Base-by-base conservation (phyloP, 352 stramenopile genomes). In the Pythium biforme region DNA sequence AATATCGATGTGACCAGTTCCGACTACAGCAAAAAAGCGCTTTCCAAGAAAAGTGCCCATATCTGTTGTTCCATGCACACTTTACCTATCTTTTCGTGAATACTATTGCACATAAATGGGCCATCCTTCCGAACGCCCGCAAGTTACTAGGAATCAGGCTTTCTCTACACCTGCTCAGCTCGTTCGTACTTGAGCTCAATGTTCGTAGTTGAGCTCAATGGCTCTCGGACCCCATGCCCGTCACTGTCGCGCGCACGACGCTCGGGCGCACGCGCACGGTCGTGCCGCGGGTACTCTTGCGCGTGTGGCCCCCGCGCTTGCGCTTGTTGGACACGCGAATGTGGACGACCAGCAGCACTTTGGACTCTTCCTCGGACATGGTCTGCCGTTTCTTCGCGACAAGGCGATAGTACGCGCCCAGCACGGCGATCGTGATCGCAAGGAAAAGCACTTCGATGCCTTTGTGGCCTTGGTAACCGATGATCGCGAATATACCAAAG, bases 291-390 rank as follows among this genome's bases (percentile, higher is more conserved):
- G 31, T 56, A 12, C 5, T 47, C 20, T 47, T 48, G 3, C 11
- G 9, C 9, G 49, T 56, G 49, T 39, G 34, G n/a, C n/a, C n/a
- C 25, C 29, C 31, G 43, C 51, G 14, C 37, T 59, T 49, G 11
- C 52, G 34, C 22, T 59, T 37, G 33, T 67, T 69, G 37, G 62
- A 64, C 15, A 29, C 22, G 14, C 33, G 29, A 39, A 72, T 59
- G 48, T 72, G 59, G 15, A 41, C 58, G 11, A 68, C 55, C 4
- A 68, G 40, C n/a, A 68, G 50, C 19, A 68, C 37, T 17, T 61
- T 59, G 22, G 31, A 55, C 54, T 68, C 64, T 43, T 72, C 64
- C 26, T 67, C 55, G 5, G 64, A 72, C 39, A 72, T 60, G 26
- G 41, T 64, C 43, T 72, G 64, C 0, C 54, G 53, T n/a, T 64